These are phyloP conservation scores for Hyaloperonospora brassicae DNA, from an alignment of 352 stramenopile species.

Conservation along the genomic window DNA sequence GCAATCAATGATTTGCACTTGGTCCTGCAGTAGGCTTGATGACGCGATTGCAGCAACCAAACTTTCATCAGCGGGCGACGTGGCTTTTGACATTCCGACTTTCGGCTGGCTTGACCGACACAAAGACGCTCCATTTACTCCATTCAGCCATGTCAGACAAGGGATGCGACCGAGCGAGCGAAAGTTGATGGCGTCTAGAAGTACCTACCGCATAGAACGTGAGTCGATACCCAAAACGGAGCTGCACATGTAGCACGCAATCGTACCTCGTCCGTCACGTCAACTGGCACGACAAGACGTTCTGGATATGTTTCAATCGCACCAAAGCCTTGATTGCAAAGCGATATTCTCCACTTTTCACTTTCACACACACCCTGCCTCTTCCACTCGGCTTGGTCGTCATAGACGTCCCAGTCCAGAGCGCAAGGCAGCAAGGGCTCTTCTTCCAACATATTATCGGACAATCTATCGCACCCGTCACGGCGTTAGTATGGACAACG, in stretches of 20 bases:
- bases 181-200: slow-evolving; percentile 68
- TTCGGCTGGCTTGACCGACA: slow-evolving; percentile 79
- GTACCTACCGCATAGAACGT: slow-evolving; percentile 25
- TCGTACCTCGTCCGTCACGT: slow-evolving; percentile 77
- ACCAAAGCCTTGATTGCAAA: slow-evolving; percentile 60
- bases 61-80: slow-evolving; percentile 58
- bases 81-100: slow-evolving; percentile 72
- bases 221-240: neutral
- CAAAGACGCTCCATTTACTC: slow-evolving; percentile 52
- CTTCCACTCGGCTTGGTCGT: slow-evolving; percentile 56
- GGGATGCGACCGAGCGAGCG: slow-evolving; percentile 69
- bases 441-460: slow-evolving; percentile 35
- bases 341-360: slow-evolving; percentile 53
- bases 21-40: slow-evolving; percentile 55
- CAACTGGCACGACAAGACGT: slow-evolving; percentile 87
- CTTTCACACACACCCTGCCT: slow-evolving; percentile 66
- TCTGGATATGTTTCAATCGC: slow-evolving; percentile 91
- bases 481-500: too few species aligned
- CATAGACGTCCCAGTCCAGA: slow-evolving; percentile 66
- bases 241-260: neutral
- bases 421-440: slow-evolving; percentile 43
- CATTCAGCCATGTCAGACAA: slow-evolving; percentile 65
- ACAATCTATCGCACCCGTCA: slow-evolving; percentile 26
- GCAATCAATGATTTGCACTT: slow-evolving; percentile 78
- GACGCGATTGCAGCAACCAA: slow-evolving; percentile 58